A percentile compares a stretch with the other conserved stretches of the same genome.
phyloP scores from a whole-genome alignment of 139 green algal genomes.

The Tetraselmis chui region DNA sequence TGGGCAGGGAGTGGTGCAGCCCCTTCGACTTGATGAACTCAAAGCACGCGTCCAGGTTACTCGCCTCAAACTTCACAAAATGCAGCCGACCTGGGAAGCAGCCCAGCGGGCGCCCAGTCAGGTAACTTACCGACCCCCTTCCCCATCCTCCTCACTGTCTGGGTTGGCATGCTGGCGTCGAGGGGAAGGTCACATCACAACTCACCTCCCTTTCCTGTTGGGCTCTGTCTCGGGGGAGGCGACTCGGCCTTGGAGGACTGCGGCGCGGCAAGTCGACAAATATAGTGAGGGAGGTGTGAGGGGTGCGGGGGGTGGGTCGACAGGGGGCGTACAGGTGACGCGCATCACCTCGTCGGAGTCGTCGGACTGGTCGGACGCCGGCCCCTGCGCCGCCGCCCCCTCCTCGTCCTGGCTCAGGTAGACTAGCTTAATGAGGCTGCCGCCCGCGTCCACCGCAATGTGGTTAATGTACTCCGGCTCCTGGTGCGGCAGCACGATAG shows the following conservation, averaged over 20 bases:
- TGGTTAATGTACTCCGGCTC: constrained; percentile 73
- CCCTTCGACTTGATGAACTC: constrained; percentile 93
- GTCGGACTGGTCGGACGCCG: not conserved
- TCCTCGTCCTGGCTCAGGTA: constrained; percentile 74
- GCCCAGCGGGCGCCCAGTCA: not conserved
- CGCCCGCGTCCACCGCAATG: constrained; percentile 92
- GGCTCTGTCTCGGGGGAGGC: not conserved
- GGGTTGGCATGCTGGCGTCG: too few relatives aligned
- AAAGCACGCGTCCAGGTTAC: constrained; percentile 73
- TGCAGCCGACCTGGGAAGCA: constrained; percentile 67
- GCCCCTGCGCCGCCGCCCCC: not conserved
- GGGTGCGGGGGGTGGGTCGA: not conserved
- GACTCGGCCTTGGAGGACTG: not conserved
- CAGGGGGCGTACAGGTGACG: not conserved
- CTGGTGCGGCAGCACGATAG: constrained; percentile 90
- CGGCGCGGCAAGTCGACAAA: too few relatives aligned
- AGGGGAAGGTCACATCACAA: too few relatives aligned
- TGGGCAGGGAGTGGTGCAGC: constrained; percentile 54
- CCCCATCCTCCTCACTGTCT: not conserved
- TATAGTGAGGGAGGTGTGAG: too few relatives aligned
- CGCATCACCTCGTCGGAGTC: not conserved
- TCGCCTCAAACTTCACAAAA: constrained; percentile 98
- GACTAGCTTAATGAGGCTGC: constrained; percentile 94
- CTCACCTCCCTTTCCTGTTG: not conserved
- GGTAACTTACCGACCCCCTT: not conserved